Conservation (phyloP, 768 basidiomycete genomes). For the Tephrocybe sp. region DNA sequence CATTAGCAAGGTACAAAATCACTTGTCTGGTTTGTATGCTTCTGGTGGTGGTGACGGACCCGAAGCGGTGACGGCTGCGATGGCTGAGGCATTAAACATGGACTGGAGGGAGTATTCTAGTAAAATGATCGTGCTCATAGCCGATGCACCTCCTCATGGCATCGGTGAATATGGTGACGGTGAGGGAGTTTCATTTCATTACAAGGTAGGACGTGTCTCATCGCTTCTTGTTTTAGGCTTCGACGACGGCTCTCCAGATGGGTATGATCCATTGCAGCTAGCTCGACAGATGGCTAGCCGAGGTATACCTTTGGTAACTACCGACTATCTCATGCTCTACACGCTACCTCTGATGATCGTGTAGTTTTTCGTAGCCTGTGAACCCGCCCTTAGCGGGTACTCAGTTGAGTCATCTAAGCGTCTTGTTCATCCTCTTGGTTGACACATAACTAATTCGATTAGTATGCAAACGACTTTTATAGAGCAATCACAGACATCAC, state of each 20-base stretch:
- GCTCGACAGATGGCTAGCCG: conserved; percentile 87
- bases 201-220: conserved; percentile 9
- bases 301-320: conserved; percentile 81
- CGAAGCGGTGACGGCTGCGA: conserved; percentile 93
- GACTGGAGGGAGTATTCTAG: conserved; percentile 87
- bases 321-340: conserved; percentile 1
- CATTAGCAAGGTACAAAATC: conserved; percentile 81
- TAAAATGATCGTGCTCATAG: conserved; percentile 96
- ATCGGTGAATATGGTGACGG: conserved; percentile 98
- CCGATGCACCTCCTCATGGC: conserved; percentile 97
- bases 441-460: neutral
- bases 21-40: conserved; percentile 83
- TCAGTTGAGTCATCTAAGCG: conserved; percentile 51
- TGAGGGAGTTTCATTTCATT: conserved; percentile 32
- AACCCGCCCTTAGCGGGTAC: conserved; percentile 92
- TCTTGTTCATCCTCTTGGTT: neutral
- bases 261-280: conserved; percentile 84
- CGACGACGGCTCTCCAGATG: conserved; percentile 92
- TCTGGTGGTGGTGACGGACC: conserved; percentile 94
- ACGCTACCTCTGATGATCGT: conserved; percentile 11
- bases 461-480: conserved; percentile 95
- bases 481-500: conserved; percentile 91
- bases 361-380: conserved; percentile 99
- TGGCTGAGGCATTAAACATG: conserved; percentile 85
- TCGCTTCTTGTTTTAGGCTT: conserved; percentile 64